Base-by-base conservation (phyloP, 768 basidiomycete species). In the Artomyces pyxidatus region DNA sequence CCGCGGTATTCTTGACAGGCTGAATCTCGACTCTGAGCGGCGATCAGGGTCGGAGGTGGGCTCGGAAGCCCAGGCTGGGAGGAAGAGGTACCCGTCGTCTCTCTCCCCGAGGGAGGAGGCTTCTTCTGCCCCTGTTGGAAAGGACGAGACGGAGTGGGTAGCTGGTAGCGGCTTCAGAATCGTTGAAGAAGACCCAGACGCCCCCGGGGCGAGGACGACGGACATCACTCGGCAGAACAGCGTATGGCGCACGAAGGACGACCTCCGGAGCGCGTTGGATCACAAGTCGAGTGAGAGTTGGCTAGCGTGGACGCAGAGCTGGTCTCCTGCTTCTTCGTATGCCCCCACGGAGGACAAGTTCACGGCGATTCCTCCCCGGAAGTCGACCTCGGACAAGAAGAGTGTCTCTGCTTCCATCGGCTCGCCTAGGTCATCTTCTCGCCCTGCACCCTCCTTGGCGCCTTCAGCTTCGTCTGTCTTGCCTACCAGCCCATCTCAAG, bases 401-500 rank as follows among this genome's bases (percentile, higher is more conserved):
- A 56, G 42, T n/a, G 67, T 63, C 45, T 12, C 17, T 12, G 32
- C 32, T 3, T 66, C 57, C 10, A 50, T 38, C 8, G 21, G 14
- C 12, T 39, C 54, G 25, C 26, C 48, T 5, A 21, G 25, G 17
- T 17, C 50, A 11, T 29, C 51, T 46, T 45, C 51, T 23, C 50
- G 5, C 42, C 51, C 3, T 45, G 45, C 49, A 17, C 53, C 50
- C 29, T 59, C 51, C 16, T 51, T 50, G 41, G 46, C 59, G 21
- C 62, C 65, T 29, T 43, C 55, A 22, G 69, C 71, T 41, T 64
- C 65, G 9, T 67, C 66, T 3, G 55, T 75, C 19, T 68, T 85
- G 3, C 78, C 80, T 0, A 67, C 67, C 22, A 81, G 79, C 52
- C 83, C 83, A 0, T 70, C 78, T 2, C 70, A 71, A 50, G 62